Base-by-base conservation (phyloP, 1,284 basidiomycete species). In the Fistulina hepatica region DNA sequence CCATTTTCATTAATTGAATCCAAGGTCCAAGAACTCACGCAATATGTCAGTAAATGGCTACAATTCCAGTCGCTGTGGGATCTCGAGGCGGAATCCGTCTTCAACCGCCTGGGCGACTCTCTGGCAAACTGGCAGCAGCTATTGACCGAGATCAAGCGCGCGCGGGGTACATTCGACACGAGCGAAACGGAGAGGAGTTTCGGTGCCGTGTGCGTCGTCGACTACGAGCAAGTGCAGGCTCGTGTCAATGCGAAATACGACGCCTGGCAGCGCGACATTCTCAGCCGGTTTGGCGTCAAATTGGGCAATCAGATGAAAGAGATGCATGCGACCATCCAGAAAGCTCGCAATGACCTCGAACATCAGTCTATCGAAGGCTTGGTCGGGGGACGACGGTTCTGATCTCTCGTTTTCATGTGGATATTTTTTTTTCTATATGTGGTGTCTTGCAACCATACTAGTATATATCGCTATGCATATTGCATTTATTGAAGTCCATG, bases 11-110 rank as follows among this genome's bases (percentile, higher is more conserved):
- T 97, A 12, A 82, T 98, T 52, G 92, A 97, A 60, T 65, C 64
- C 51, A 97, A 97, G 60, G 76, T 95, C 6, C 77, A 81, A 42
- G 78, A 88, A 45, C 73, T 98, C 37, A 81, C 74, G 48, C 80
- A 81, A 30, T 98, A 98, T 57, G 91, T 97, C 36, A 83, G 72
- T 46, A 95, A 95, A 63, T 98, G 95, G 94, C 76, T 97, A 0
- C 92, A 94, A 55, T 98, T 98, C 74, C 95, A 98, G 60, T 94
- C 92, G 0, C 70, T 98, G 0, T 98, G 94, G 95, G 95, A 98
- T 57, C 77, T 97, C 34, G 92, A 98, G 60, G 76, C 92, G 11
- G 94, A 97, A 69, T 85, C 85, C 52, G 92, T 98, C 15, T 97
- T 95, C 70, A 83, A 80, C 50, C 82, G 86, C 0, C 79, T 97